Conservation (phyloP, 208 protist genomes). For the Histomonas meleagridis region DNA sequence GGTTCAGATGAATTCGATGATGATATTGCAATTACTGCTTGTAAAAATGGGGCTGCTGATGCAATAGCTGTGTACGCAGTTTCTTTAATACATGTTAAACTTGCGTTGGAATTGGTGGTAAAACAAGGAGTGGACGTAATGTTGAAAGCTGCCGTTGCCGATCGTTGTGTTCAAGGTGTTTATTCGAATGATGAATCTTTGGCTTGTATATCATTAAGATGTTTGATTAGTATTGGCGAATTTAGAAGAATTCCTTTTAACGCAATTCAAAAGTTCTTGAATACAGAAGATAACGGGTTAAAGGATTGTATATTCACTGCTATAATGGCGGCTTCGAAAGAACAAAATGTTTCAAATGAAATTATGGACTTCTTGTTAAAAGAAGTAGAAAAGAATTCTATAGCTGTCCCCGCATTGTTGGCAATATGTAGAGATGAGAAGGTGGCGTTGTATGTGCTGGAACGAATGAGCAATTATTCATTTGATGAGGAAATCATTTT, state of each 20-base stretch:
- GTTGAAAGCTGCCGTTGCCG: neutral
- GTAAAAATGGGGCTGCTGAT: conserved; percentile 21
- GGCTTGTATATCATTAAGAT: neutral
- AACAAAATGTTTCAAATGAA: too few relatives aligned
- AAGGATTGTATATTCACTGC: too few relatives aligned
- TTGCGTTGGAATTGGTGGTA: conserved; percentile 18
- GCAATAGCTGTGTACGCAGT: neutral
- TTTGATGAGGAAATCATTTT: too few relatives aligned
- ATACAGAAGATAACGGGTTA: too few relatives aligned
- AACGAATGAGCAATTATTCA: too few relatives aligned
- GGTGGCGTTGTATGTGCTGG: too few relatives aligned
- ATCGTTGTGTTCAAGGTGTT: neutral
- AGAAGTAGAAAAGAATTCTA: too few relatives aligned
- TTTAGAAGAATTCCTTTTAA: neutral
- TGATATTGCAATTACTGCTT: neutral
- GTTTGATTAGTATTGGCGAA: neutral
- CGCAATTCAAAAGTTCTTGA: neutral
- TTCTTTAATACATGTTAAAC: neutral
- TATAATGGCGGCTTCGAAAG: too few relatives aligned
- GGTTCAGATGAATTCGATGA: neutral
- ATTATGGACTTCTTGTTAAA: too few relatives aligned
- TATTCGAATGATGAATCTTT: neutral
- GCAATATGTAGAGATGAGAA: too few relatives aligned
- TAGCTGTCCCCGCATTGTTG: too few relatives aligned
- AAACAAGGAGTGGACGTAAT: neutral